These are phyloP conservation scores for Myxozyma neglecta DNA, from an alignment of 805 yeast species.

Conservation along the genomic window DNA sequence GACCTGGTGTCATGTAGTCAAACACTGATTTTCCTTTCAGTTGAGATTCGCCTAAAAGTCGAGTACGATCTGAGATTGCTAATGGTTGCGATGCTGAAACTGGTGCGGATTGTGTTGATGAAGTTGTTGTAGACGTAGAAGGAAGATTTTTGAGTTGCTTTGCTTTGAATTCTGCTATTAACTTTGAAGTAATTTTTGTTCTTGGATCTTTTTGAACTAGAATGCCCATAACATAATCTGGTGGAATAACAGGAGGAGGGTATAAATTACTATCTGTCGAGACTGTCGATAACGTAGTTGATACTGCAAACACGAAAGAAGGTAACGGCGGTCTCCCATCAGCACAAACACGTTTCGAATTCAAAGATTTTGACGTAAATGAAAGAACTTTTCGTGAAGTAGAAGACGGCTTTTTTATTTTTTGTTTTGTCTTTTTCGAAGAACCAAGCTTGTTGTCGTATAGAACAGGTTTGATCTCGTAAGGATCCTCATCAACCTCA, in stretches of 20 bases:
- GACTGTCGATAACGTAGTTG: neutral
- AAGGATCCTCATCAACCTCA: slow-evolving; percentile 32
- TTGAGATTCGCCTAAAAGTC: neutral
- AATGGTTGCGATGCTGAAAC: neutral
- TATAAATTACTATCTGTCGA: neutral
- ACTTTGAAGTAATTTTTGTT: slow-evolving; percentile 1
- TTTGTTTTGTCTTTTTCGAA: neutral
- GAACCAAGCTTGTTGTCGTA: slow-evolving; percentile 15
- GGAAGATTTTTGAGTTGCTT: neutral
- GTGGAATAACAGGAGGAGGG: slow-evolving; percentile 22
- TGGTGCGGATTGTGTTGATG: neutral
- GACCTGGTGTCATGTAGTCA: slow-evolving; percentile 32
- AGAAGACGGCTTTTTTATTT: neutral
- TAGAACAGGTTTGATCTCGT: slow-evolving; percentile 19
- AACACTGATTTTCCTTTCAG: slow-evolving; percentile 32
- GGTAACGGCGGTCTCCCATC: slow-evolving; percentile 29
- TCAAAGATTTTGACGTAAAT: neutral
- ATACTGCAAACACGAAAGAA: slow-evolving; percentile 6
- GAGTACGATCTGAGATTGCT: neutral
- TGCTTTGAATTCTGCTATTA: slow-evolving; percentile 1
- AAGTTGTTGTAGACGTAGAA: neutral
- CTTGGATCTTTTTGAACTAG: slow-evolving; percentile 14
- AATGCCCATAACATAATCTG: slow-evolving; percentile 12
- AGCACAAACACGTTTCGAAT: neutral
- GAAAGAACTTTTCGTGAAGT: neutral